Base-by-base conservation (phyloP, 176 grass and related monocot species). In the Avena sativa region DNA sequence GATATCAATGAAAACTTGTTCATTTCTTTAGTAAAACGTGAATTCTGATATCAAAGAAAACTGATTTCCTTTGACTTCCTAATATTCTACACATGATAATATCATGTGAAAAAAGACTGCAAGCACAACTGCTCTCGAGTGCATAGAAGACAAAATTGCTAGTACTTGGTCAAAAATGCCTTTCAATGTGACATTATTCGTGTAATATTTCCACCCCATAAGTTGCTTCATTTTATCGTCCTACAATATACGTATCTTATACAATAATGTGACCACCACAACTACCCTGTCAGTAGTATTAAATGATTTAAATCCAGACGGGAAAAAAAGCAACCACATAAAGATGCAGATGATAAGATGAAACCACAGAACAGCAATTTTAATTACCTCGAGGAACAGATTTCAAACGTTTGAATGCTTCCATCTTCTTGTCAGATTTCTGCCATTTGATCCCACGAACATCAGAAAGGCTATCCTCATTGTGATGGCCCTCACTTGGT, bases 401-500 rank as follows among this genome's bases (percentile, higher is more conserved):
- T 87, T 89, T 89, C 36, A 75, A 87, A 53, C 77, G 76, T 61
- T 74, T 79, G 52, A 86, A 86, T 57, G 53, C 57, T 69, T 84
- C 84, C 85, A 64, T 94, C 47, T 81, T 91, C 30, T 16, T 91
- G 8, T 79, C 68, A 75, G 89, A 55, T 64, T 87, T 91, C 55
- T 74, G 62, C 63, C 80, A 66, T n/a, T 85, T 89, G 64, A 85
- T 63, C 11, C 19, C 84, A 56, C 3, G n/a, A 26, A 69, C 69
- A 82, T 82, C 78, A 69, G 71, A 79, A 46, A 32, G 71, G 47
- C 78, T 55, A 32, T 67, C 80, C 43, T 52, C 86, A 80, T 57
- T 56, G 46, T 40, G 55, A 83, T 52, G 53, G 19, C 66, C 80
- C 50, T 89, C 87, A 80, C 80, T 75, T 43, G 81, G 83, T 61